Evolutionary conservation across 176 grass and related monocot species (phyloP), one percentile per base, ranked within the genome.

Genomic region (Triticum monococcum): DNA sequence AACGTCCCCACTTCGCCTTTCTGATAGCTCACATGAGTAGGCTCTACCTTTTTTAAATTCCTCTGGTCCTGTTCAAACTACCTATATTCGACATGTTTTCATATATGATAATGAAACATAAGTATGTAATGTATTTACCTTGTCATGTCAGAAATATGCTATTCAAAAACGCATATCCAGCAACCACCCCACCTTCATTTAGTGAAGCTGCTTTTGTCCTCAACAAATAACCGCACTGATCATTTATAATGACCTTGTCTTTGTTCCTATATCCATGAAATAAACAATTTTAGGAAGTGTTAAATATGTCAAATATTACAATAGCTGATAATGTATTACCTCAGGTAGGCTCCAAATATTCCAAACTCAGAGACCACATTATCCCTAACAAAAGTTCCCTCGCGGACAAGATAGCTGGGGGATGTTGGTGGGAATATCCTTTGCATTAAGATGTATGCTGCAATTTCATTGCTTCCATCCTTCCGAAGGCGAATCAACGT

Each of bases 111-210:
- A 28, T 36, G 10, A 25, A 14, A 61, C 11, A 28, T 14, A 79
- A 59, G n/a, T 59, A 31, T 63, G 33, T 4, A n/a, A 56, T 72
- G 5, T 65, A 64, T 62, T 85, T 87, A 91, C 83, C 73, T 90
- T 74, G 23, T 94, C 57, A 91, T 14, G 67, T 87, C 64, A 94
- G 37, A 69, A 89, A 94, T 65, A 94, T 73, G 67, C 89, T 89
- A 81, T 94, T 90, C 63, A 94, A 79, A 81, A 91, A 90, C 20
- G 92, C 89, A 87, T 86, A 94, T 28, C 92, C 89, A 68, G 84
- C 84, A 62, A 90, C 92, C 30, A 94, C 92, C 9, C 89, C 89
- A 61, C 92, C 92, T 94, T 94, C 92, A 57, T 94, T 94, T 70
- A 90, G 87, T n/a, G 92, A 82, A 40, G 89, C 85, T 31, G 85